Base-by-base conservation (phyloP, 1,139 yeast species). In the Magnusiomyces clavatus region DNA sequence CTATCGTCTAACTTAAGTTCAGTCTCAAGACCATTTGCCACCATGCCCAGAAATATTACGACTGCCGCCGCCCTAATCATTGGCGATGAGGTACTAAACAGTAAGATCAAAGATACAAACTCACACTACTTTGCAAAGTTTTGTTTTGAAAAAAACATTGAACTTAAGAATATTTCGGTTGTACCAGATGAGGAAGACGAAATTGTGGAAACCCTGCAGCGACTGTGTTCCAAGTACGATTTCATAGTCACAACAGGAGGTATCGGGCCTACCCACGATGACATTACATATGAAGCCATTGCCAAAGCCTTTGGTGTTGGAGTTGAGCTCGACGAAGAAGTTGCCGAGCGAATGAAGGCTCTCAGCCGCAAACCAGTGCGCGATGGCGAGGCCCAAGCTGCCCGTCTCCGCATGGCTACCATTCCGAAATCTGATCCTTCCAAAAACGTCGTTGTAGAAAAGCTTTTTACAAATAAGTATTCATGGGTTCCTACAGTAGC, bases 251-350 rank as follows among this genome's bases (percentile, higher is more conserved):
- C 96, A 0, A 79, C 88, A 16, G 96, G 96, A 1, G 88, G 75
- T 11, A 85, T 88, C 56, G 96, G 96, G 0, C 86, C 95, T 2
- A 88, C 96, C 0, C 95, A 87, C 61, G 96, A 87, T 64, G 96
- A 87, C 64, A 83, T 87, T 54, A 86, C 95, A 0, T 87, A 88
- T 65, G 81, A 80, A 49, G 76, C 84, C 5, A 60, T 87, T 14
- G 86, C 89, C 1, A 77, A 76, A 57, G 84, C 86, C 19, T 87
- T 74, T 61, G 68, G 68, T 1, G 66, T 84, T 11, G 76, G 76
- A 0, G 69, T 82, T 53, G 67, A 66, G 43, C 63, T 83, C 17
- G 83, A 87, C 64, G 64, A 70, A 35, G 81, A 76, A 40, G 81
- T 87, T 2, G 82, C 78, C 17, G 73, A 69, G 2, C 70, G 81